Evolutionary conservation across 2,329 filamentous ascomycete species (phyloP).

Genomic region (Exophiala sp.): DNA sequence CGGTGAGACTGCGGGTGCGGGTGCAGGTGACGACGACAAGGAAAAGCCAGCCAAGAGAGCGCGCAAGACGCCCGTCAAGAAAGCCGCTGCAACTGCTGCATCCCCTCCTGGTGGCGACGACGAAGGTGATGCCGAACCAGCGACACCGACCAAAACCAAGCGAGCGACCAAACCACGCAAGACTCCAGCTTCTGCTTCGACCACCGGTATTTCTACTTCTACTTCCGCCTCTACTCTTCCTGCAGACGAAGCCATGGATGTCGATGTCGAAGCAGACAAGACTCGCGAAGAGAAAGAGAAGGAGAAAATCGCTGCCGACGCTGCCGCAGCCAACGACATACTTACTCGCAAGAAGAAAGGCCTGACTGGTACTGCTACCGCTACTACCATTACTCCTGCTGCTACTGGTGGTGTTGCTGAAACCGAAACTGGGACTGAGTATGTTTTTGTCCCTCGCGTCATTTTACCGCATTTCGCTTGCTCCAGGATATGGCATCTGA

Average conservation of each 20-base stretch:
- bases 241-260: neutral
- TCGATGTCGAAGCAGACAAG: no score
- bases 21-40: conserved; percentile 12
- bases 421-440: no score
- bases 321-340: neutral
- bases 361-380: no score
- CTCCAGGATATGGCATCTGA: no score
- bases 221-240: neutral
- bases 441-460: no score
- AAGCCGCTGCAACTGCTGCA: conserved; percentile 17
- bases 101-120: neutral
- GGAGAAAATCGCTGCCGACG: neutral
- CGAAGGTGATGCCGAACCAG: neutral
- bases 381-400: no score
- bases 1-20: conserved; percentile 11
- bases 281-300: no score
- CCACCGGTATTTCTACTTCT: neutral
- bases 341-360: neutral
- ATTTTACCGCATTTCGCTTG: no score
- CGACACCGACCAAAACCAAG: conserved; percentile 1
- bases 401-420: no score
- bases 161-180: conserved; percentile 7
- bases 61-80: conserved; percentile 26
- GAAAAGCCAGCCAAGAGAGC: conserved; percentile 18
- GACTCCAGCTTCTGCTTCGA: neutral